Base-by-base conservation (phyloP, 1,284 basidiomycete genomes). In the Ganoderma resinaceum region DNA sequence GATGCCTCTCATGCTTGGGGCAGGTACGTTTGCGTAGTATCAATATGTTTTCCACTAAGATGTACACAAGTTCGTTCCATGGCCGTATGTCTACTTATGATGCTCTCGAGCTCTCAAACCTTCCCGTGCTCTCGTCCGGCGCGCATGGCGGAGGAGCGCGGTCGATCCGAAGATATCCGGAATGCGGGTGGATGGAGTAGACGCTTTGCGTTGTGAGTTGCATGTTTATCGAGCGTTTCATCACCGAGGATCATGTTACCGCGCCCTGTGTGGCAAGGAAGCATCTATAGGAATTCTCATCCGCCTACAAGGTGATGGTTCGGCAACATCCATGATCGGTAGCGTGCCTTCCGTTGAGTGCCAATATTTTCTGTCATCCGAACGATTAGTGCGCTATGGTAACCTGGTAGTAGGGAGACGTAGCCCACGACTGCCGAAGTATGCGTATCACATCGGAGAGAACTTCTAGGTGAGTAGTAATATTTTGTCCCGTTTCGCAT, bases 11-110 rank as follows among this genome's bases (percentile, higher is more conserved):
- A 65, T 65, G 70, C 66, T 73, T 63, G 74, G 71, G 75, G 75
- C 75, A 76, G 75, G 75, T 78, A 73, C 77, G 77, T 78, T 78
- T 68, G 76, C 65, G 77, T 79, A 77, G 77, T 73, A 75, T 79
- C 73, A 66, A 67, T 61, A 71, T 69, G 73, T 70, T 70, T 68
- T 68, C 71, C 72, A 67, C 76, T 77, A 76, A 76, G 75, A 71
- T 76, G 75, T 78, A 77, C 69, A 77, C 78, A 76, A 75, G 70
- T 65, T 62, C 26, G 29, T 53, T 61, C 69, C 68, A 60, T 68
- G 66, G 66, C 69, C 67, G 68, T 63, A 70, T 70, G 68, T 68
- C 62, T 75, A 70, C 69, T 70, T 74, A 46, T 72, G 64, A 65
- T 71, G 65, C 66, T 69, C 68, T 66, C 55, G 63, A 69, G 49